Base-by-base conservation (phyloP, 176 grass and related monocot genomes). In the Ensete ventricosum region DNA sequence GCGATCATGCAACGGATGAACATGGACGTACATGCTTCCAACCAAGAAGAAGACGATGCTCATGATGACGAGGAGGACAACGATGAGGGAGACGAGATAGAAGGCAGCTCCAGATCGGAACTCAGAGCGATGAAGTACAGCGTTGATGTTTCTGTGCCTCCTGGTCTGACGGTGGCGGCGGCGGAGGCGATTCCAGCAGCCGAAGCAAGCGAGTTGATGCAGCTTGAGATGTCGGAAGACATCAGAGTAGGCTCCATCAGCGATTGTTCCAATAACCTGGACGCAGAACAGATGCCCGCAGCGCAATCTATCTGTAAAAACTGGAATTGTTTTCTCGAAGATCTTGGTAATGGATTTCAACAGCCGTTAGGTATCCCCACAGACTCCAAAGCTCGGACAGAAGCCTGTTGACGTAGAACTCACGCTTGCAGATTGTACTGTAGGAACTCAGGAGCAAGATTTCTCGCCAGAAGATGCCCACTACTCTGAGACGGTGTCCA, bases 381-480 rank as follows among this genome's bases (percentile, higher is more conserved):
- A n/a, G 55, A 50, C 16, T 8, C 14, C 8, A 14, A 68, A 68
- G 34, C 34, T 43, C 14, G 29, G 14, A 48, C 14, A 19, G 65
- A 13, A 17, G 11, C 9, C 16, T 57, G 16, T 17, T 57, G 1
- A 57, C 16, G 16, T 13, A 1, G 0, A 57, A 17, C 54, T 67
- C 24, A 68, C 0, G 43, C 25, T 74, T 16, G 6, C 24, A 64
- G 53, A 22, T 67, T 22, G 9, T 81, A 0, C 70, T 53, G 11
- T 64, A 81, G 75, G 57, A 82, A 78, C 64, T 80, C 79, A 85
- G 81, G 66, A 85, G 3, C 78, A 93, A 81, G 86, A 84, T 21
- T 65, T 55, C 63, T 89, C 84, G 50, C 69, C 84, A 14, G 90
- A 98, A 76, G 85, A 93, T 52, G 73, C 84, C 2, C 95, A 93